A percentile compares a stretch with the other conserved stretches of the same genome.
phyloP scores from a whole-genome alignment of 495 filamentous ascomycete genomes.

The Xylaria telfairii region DNA sequence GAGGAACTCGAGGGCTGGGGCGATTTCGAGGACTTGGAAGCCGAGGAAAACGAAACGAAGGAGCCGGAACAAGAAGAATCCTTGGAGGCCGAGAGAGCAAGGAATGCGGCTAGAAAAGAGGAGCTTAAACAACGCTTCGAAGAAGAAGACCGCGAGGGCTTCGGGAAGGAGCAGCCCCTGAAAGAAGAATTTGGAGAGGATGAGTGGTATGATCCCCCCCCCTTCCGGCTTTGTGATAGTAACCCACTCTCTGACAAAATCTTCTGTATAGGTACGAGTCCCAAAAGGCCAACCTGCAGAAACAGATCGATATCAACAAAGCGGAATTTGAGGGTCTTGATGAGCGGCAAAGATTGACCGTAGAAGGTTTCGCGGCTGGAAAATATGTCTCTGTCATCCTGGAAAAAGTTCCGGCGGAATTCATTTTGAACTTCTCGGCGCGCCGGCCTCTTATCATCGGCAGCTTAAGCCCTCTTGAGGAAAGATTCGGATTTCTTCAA shows the following conservation, averaged over 20 bases:
- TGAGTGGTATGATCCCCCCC: slow-evolving; percentile 67
- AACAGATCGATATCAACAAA: slow-evolving; percentile 93
- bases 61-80: slow-evolving; percentile 45
- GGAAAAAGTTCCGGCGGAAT: slow-evolving; percentile 87
- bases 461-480: slow-evolving; percentile 87
- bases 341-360: slow-evolving; percentile 74
- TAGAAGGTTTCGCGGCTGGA: slow-evolving; percentile 91
- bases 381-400: slow-evolving; percentile 91
- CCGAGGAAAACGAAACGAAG: slow-evolving; percentile 61
- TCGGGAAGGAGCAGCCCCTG: slow-evolving; percentile 75
- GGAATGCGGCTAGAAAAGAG: slow-evolving; percentile 90
- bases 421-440: slow-evolving; percentile 85
- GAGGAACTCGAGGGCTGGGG: slow-evolving; percentile 90
- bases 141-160: slow-evolving; percentile 94
- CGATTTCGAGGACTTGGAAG: slow-evolving; percentile 88
- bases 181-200: slow-evolving; percentile 90
- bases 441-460: slow-evolving; percentile 87
- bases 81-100: slow-evolving; percentile 84
- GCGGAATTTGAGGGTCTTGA: slow-evolving; percentile 88
- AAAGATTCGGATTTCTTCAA: slow-evolving; percentile 93
- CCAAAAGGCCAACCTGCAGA: slow-evolving; percentile 92
- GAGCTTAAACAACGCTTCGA: slow-evolving; percentile 94
- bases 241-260: not conserved
- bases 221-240: not conserved
- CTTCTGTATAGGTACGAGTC: slow-evolving; percentile 67